These are phyloP conservation scores for Elongisporangium undulatum DNA, from an alignment of 352 stramenopile genomes.

Conservation along the genomic window DNA sequence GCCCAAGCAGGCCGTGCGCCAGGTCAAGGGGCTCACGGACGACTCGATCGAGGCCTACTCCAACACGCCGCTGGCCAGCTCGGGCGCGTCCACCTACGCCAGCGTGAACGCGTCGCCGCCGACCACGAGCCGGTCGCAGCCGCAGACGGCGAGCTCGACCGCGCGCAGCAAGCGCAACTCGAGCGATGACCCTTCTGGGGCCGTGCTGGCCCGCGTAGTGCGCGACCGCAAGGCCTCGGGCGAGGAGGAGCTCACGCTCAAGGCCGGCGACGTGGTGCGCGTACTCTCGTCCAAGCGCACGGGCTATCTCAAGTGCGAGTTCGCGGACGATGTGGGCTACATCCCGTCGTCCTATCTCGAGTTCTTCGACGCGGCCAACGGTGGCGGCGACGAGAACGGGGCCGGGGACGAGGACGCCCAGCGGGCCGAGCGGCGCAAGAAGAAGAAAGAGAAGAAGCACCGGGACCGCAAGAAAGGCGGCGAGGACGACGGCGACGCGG, in stretches of 20 bases:
- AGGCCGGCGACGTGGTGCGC: conserved; percentile 57
- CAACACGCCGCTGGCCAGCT: conserved; percentile 37
- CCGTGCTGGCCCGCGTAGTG: conserved; percentile 47
- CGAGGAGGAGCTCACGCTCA: conserved; percentile 68
- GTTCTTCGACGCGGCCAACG: conserved; percentile 47
- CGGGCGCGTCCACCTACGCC: conserved; percentile 32
- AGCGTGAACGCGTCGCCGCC: conserved; percentile 43
- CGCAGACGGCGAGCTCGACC: conserved; percentile 12
- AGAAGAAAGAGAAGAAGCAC: conserved; percentile 60
- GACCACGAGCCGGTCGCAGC: conserved; percentile 16
- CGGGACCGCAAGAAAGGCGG: conserved; percentile 24
- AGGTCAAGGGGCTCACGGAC: conserved; percentile 78
- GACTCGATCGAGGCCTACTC: conserved; percentile 86
- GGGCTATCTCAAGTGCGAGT: conserved; percentile 81
- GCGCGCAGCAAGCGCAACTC: conserved; percentile 12
- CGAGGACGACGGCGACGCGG: conserved; percentile 6
- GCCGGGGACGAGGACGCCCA: conserved; percentile 25
- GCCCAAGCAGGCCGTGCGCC: conserved; percentile 76
- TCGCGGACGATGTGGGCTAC: conserved; percentile 63
- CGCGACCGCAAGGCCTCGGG: conserved; percentile 71
- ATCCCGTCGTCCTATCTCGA: conserved; percentile 82
- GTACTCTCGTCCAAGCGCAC: conserved; percentile 78
- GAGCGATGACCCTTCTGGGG: conserved; percentile 14
- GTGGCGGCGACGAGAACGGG: conserved; percentile 4
- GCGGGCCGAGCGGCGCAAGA: conserved; percentile 41